phyloP scores from a whole-genome alignment of 768 basidiomycete species.

The Kwoniella sp. region DNA sequence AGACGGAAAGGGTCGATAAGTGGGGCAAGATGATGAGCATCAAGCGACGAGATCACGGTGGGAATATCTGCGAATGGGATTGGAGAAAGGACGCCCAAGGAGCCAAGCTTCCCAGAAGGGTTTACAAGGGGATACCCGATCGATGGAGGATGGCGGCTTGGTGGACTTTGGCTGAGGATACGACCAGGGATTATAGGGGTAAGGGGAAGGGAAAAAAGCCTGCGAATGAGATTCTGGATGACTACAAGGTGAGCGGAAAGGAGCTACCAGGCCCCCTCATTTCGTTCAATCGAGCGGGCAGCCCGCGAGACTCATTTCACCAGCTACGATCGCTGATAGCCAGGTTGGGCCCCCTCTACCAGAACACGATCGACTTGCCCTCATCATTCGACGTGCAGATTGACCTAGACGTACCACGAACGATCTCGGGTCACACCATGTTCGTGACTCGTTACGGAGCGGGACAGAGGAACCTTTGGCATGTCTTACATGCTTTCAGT shows the following conservation, averaged over 20 bases:
- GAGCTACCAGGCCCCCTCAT: no score
- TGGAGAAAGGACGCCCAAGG: slow-evolving; percentile 66
- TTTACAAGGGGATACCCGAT: slow-evolving; percentile 96
- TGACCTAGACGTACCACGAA: slow-evolving; percentile 94
- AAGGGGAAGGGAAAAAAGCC: slow-evolving; percentile 40
- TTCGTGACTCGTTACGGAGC: slow-evolving; percentile 94
- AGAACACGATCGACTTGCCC: slow-evolving; percentile 71
- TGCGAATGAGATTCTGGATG: slow-evolving; percentile 56
- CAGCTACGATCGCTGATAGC: no score
- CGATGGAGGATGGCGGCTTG: slow-evolving; percentile 92
- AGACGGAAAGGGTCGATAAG: slow-evolving; percentile 77
- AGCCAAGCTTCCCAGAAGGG: slow-evolving; percentile 71
- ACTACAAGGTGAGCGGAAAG: slow-evolving; percentile 53
- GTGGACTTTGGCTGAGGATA: slow-evolving; percentile 71
- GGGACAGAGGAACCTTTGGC: slow-evolving; percentile 93
- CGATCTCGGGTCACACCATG: slow-evolving; percentile 90
- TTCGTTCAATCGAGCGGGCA: no score
- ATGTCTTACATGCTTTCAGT: slow-evolving; percentile 89
- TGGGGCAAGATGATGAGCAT: slow-evolving; percentile 85
- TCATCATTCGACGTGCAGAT: slow-evolving; percentile 94
- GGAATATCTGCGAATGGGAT: slow-evolving; percentile 74
- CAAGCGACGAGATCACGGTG: slow-evolving; percentile 69
- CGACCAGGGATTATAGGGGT: slow-evolving; percentile 14
- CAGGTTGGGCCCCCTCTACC: slow-evolving; percentile 13
- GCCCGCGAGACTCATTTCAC: no score